Conservation (phyloP, 139 green algal species). For the Tetratostichococcus sp. region DNA sequence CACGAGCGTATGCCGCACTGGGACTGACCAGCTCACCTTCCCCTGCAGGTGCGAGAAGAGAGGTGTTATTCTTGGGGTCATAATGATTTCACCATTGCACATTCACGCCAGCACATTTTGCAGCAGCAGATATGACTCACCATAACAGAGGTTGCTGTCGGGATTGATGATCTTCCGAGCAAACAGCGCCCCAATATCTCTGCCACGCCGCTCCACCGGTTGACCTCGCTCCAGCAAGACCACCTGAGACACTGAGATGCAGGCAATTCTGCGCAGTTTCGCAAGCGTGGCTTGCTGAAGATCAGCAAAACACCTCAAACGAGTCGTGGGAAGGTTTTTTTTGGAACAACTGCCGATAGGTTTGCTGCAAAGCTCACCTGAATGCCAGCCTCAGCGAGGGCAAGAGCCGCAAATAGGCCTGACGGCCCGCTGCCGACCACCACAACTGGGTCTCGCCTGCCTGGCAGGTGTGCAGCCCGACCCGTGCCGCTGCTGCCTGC, state of each 20-base stretch:
- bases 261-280: too few species aligned
- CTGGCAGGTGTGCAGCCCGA: neutral
- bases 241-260: constrained; percentile 37
- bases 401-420: constrained; percentile 78
- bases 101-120: too few species aligned
- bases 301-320: too few species aligned
- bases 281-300: too few species aligned
- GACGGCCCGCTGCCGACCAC: constrained; percentile 65
- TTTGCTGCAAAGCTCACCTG: constrained; percentile 2
- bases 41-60: too few species aligned
- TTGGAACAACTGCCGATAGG: too few species aligned
- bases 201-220: constrained; percentile 69
- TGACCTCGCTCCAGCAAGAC: constrained; percentile 73
- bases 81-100: too few species aligned
- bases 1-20: too few species aligned
- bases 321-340: too few species aligned
- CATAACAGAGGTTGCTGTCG: constrained; percentile 83
- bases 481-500: neutral
- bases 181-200: constrained; percentile 79
- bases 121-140: constrained; percentile 29
- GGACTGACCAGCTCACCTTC: too few species aligned
- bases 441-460: constrained; percentile 22
- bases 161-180: constrained; percentile 51
- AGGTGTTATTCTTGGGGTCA: too few species aligned
- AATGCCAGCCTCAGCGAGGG: constrained; percentile 47